These are phyloP conservation scores for Edaphochlamys debaryana DNA, from an alignment of 139 green algal species.

Conservation along the genomic window DNA sequence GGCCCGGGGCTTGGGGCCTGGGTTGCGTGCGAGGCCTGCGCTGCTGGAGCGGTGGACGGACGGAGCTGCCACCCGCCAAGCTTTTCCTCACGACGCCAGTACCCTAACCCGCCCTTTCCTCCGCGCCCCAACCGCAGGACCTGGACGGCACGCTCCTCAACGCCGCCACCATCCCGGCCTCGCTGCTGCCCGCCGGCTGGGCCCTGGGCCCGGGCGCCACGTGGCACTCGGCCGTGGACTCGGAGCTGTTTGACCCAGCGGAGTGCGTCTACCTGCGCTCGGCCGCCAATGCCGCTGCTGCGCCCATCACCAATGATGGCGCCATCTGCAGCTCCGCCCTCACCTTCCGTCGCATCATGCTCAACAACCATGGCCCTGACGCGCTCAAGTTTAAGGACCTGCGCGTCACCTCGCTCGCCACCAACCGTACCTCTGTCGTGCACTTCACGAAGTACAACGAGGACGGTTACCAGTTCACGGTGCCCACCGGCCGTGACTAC, in stretches of 20 bases:
- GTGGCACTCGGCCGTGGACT: slow-evolving; percentile 22
- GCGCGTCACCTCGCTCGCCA: neutral
- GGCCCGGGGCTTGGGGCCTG: no score
- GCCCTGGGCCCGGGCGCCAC: neutral
- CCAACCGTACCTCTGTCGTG: slow-evolving; percentile 38
- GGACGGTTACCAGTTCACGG: slow-evolving; percentile 65
- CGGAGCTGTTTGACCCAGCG: slow-evolving; percentile 18
- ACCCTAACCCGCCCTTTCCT: no score
- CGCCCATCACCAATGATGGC: no score
- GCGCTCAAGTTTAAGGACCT: slow-evolving; percentile 27
- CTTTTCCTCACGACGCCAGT: no score
- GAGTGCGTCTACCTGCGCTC: slow-evolving; percentile 38
- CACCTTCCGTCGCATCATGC: slow-evolving; percentile 52
- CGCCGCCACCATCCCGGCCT: slow-evolving; percentile 2
- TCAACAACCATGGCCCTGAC: slow-evolving; percentile 48
- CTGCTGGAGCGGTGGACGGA: no score
- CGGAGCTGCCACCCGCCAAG: no score
- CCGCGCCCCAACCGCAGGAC: slow-evolving; percentile 40
- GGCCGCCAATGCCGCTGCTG: neutral
- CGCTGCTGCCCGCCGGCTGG: neutral
- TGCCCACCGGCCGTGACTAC: slow-evolving; percentile 47
- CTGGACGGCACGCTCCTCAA: slow-evolving; percentile 65
- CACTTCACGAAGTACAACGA: slow-evolving; percentile 62
- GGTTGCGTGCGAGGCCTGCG: no score
- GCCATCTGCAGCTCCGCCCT: slow-evolving; percentile 43